These are phyloP conservation scores for Umbelopsis isabellina DNA, from an alignment of 192 early-diverging fungal genomes.

Conservation along the genomic window DNA sequence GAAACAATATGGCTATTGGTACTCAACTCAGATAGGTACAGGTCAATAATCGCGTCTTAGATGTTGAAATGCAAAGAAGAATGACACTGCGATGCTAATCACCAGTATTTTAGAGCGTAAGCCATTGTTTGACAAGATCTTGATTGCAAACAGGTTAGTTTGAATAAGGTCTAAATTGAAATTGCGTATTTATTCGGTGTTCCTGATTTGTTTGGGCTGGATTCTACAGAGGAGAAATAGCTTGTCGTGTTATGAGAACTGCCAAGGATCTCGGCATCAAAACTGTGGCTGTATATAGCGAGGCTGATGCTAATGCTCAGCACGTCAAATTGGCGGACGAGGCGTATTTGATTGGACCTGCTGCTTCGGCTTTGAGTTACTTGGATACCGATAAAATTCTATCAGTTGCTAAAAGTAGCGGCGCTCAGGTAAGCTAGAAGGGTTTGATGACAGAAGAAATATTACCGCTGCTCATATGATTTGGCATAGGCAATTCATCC, in stretches of 20 bases:
- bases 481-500: conserved; percentile 84
- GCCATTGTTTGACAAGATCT: conserved; percentile 93
- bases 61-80: not conserved
- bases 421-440: conserved; percentile 65
- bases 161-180: not conserved
- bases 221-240: conserved; percentile 73
- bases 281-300: conserved; percentile 91
- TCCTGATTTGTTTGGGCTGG: conserved; percentile 23
- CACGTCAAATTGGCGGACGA: conserved; percentile 94
- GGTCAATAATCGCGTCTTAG: conserved; percentile 13
- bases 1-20: conserved; percentile 46
- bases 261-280: conserved; percentile 91
- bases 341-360: conserved; percentile 88
- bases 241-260: conserved; percentile 79
- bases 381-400: conserved; percentile 81
- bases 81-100: not conserved
- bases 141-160: conserved; percentile 88
- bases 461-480: not conserved
- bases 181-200: not conserved
- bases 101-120: conserved; percentile 52
- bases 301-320: conserved; percentile 85
- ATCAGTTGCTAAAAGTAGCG: conserved; percentile 69
- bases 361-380: conserved; percentile 82
- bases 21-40: conserved; percentile 50
- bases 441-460: not conserved